Conservation (phyloP, 257 asterid species). For the Nicotiana noctiflora region DNA sequence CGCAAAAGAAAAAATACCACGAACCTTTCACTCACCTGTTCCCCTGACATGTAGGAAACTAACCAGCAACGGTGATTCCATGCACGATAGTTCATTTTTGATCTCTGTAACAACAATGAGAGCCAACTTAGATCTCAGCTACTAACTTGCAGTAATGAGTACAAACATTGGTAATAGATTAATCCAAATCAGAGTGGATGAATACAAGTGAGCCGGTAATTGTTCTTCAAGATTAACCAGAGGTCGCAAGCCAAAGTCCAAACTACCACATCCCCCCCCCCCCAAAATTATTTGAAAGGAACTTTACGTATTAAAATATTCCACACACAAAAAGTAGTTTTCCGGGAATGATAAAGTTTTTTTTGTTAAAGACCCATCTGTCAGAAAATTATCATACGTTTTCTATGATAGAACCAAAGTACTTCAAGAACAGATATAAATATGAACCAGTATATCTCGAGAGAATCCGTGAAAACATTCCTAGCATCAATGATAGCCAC, state of each 20-base stretch:
- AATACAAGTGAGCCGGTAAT: not conserved
- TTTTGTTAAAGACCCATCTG: not conserved
- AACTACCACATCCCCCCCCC: too few species aligned
- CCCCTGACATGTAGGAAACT: slow-evolving; percentile 72
- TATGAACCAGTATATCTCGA: not conserved
- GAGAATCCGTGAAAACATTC: not conserved
- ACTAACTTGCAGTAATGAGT: not conserved
- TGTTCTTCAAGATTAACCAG: not conserved
- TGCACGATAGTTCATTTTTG: slow-evolving; percentile 96
- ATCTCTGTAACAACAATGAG: slow-evolving; percentile 42
- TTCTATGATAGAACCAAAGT: not conserved
- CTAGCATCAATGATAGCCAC: not conserved
- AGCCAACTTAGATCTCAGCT: not conserved
- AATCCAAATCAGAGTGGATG: not conserved
- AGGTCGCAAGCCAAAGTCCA: too few species aligned
- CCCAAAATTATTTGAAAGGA: too few species aligned
- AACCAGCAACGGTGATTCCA: slow-evolving; percentile 98
- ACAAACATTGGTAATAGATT: not conserved
- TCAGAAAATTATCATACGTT: not conserved
- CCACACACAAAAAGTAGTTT: not conserved
- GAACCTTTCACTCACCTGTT: slow-evolving; percentile 48
- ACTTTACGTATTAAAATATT: not conserved
- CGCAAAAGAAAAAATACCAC: not conserved
- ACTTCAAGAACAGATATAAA: not conserved
- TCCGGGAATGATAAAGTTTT: not conserved